Conservation (phyloP, 2,329 filamentous ascomycete species). For the Sphaerulina vaccinii region DNA sequence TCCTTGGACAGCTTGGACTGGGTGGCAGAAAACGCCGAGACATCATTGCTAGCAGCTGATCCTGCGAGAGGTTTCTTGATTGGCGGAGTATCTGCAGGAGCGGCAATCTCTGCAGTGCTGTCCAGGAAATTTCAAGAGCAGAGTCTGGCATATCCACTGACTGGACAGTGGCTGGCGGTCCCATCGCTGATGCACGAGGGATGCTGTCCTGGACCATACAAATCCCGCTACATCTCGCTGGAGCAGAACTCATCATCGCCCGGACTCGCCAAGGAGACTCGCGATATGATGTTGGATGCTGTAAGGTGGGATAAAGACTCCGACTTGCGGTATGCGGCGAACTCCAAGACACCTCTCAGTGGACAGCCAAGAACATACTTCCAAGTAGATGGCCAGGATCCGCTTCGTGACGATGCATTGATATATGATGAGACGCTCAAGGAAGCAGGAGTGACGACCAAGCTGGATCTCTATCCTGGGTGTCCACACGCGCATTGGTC, state of each 20-base stretch:
- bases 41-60: constrained; percentile 41
- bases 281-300: constrained; percentile 18
- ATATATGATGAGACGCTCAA: constrained; percentile 53
- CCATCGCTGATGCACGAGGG: constrained; percentile 38
- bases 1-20: constrained; percentile 49
- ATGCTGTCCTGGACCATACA: constrained; percentile 43
- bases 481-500: constrained; percentile 45
- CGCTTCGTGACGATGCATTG: constrained; percentile 53
- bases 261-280: constrained; percentile 29
- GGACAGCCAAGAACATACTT: constrained; percentile 50
- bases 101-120: constrained; percentile 42
- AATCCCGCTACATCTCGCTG: constrained; percentile 40
- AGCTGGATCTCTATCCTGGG: constrained; percentile 46
- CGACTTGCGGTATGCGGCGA: constrained; percentile 36
- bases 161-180: constrained; percentile 49
- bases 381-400: constrained; percentile 53
- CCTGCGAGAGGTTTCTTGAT: constrained; percentile 49
- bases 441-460: constrained; percentile 47
- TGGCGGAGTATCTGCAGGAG: constrained; percentile 51
- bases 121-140: constrained; percentile 45
- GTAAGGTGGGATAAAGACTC: constrained; percentile 22
- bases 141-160: constrained; percentile 45
- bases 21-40: constrained; percentile 42
- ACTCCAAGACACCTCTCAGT: constrained; percentile 34
- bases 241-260: constrained; percentile 46